Evolutionary conservation across 225 moss, liverwort and hornwort genomes (phyloP).

Genomic region (Polytrichum formosum): DNA sequence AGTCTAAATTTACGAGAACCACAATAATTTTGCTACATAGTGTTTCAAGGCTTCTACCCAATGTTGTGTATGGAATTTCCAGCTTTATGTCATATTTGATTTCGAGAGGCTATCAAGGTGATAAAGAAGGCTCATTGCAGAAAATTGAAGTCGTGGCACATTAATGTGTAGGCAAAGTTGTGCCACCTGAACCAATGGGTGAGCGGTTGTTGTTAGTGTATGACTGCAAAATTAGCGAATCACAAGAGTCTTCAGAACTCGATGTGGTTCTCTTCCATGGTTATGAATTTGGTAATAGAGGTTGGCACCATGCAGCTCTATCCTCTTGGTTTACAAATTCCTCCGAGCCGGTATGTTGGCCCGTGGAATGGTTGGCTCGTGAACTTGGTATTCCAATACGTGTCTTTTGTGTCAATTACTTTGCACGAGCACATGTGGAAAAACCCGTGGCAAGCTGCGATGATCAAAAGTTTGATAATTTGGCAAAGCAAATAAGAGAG

Average conservation of each 20-base stretch:
- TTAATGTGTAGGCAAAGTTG: conserved; percentile 20
- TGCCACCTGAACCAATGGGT: conserved; percentile 12
- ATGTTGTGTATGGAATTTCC: no score
- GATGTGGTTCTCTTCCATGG: conserved; percentile 42
- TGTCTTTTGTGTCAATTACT: conserved; percentile 31
- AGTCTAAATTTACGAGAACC: no score
- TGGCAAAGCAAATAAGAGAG: conserved; percentile 33
- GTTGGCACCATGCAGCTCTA: conserved; percentile 17
- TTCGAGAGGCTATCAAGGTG: no score
- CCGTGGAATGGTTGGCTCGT: conserved; percentile 29
- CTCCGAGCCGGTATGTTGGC: conserved; percentile 27
- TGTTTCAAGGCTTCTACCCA: no score
- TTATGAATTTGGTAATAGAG: conserved; percentile 34
- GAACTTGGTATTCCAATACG: conserved; percentile 32
- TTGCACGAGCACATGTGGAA: conserved; percentile 6
- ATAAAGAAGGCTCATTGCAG: no score
- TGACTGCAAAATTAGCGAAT: background rate
- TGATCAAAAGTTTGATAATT: conserved; percentile 18
- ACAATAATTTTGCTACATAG: no score
- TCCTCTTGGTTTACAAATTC: conserved; percentile 33
- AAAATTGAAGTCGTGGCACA: background rate
- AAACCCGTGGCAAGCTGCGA: conserved; percentile 3
- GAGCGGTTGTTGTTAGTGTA: conserved; percentile 26
- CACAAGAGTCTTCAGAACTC: conserved; percentile 12
- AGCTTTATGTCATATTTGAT: no score